Percentiles rank a stretch among this genome's conserved stretches.
Conservation (phyloP, 1,139 yeast species). For the Debaryomycetaceae sp. region DNA sequence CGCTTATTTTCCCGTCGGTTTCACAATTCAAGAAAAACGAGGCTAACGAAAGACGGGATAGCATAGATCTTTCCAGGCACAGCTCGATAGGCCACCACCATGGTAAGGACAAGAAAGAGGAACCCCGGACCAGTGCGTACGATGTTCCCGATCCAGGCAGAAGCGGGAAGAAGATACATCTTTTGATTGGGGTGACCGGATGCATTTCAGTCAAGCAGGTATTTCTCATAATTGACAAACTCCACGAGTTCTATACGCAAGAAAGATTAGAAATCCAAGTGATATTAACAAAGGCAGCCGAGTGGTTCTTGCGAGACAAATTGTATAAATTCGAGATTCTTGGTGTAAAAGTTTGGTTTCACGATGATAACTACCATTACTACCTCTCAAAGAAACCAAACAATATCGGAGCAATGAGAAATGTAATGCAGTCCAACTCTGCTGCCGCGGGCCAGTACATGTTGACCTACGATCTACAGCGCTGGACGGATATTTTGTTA, state of each 20-base stretch:
- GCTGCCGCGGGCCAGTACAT: constrained; percentile 14
- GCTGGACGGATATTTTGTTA: constrained; percentile 33
- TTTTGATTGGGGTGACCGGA: constrained; percentile 28
- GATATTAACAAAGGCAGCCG: constrained; percentile 26
- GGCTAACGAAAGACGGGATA: background rate
- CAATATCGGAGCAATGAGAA: constrained; percentile 5
- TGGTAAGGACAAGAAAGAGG: background rate
- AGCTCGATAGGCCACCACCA: background rate
- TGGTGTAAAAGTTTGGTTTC: constrained; percentile 29
- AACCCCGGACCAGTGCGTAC: background rate
- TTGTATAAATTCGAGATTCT: constrained; percentile 21
- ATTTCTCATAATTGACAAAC: constrained; percentile 24
- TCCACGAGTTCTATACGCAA: constrained; percentile 23
- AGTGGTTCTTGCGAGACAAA: constrained; percentile 24
- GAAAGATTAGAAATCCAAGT: constrained; percentile 26
- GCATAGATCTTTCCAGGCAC: background rate
- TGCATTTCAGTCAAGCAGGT: constrained; percentile 25
- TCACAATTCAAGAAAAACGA: background rate
- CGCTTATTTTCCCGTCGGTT: background rate
- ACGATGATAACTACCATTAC: constrained; percentile 21
- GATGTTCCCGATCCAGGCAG: background rate
- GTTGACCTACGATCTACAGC: constrained; percentile 20
- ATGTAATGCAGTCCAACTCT: constrained; percentile 10
- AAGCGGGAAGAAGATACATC: constrained; percentile 17
- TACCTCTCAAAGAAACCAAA: constrained; percentile 13